These are phyloP conservation scores for Dichotomopilus funicola DNA, from an alignment of 2,329 filamentous ascomycete species.

Conservation along the genomic window DNA sequence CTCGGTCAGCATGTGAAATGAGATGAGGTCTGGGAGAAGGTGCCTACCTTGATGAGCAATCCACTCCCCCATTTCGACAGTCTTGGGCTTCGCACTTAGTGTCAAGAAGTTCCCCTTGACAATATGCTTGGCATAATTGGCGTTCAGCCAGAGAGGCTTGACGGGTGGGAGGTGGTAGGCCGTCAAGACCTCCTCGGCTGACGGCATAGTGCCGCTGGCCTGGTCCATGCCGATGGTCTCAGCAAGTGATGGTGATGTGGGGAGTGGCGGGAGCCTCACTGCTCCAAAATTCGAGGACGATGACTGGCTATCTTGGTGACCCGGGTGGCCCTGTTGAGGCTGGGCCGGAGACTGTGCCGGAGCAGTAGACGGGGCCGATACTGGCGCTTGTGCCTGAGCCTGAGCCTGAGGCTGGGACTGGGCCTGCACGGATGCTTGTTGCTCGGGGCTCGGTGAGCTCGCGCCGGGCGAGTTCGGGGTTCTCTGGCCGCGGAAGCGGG, in stretches of 20 bases:
- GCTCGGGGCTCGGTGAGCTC: constrained; percentile 14
- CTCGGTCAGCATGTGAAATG: constrained; percentile 1
- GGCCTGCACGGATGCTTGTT: constrained; percentile 9
- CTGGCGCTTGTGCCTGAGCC: constrained; percentile 24
- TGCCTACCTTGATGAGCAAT: constrained; percentile 79
- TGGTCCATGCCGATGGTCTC: constrained; percentile 65
- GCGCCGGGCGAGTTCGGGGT: constrained; percentile 22
- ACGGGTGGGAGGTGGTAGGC: constrained; percentile 60
- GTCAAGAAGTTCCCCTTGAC: constrained; percentile 98
- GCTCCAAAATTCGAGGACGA: constrained; percentile 37
- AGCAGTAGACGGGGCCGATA: too few species aligned
- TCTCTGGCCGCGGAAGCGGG: constrained; percentile 25
- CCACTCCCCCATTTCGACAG: constrained; percentile 93
- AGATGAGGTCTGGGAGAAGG: background rate
- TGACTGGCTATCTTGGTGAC: constrained; percentile 44
- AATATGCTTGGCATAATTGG: constrained; percentile 72
- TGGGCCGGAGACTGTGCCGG: constrained; percentile 11
- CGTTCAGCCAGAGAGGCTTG: constrained; percentile 68
- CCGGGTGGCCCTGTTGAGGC: constrained; percentile 42
- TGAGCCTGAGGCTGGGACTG: constrained; percentile 11
- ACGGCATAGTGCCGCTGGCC: constrained; percentile 41
- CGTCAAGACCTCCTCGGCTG: constrained; percentile 49
- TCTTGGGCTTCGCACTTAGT: constrained; percentile 83
- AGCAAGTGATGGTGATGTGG: constrained; percentile 57
- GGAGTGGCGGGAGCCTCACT: constrained; percentile 55